Evolutionary conservation across 768 basidiomycete species (phyloP), one percentile per base, ranked within the genome.

Genomic region (Leccinum pellstonianum): DNA sequence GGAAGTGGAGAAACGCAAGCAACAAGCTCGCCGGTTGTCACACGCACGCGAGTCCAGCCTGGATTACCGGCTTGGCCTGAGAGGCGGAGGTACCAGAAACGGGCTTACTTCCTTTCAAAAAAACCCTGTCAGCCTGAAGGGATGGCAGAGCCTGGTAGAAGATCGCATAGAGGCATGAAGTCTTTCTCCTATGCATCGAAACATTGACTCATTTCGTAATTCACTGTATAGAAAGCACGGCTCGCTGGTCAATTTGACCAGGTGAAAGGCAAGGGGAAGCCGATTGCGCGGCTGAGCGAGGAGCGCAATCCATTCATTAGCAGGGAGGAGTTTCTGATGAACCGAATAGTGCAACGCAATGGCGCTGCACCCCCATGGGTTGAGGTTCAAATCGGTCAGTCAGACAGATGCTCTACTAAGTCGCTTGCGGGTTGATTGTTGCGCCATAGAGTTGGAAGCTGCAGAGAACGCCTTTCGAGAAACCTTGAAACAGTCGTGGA

Each of bases 351-450:
- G 7, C 86, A 91, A 67, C 79, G 85, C 53, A 88, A 92, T 63
- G 91, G 89, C n/a, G 89, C 88, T 6, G 83, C 85, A 4, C 93
- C 92, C 31, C 88, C 90, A 4, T 95, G 93, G 92, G 86, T 94
- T 1, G 91, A 94, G 73, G 66, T 91, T 35, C 92, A 93, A 72
- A 77, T 79, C 57, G 88, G 87, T 85, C 62, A 50, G 82, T 46
- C n/a, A 25, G 70, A 21, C 9, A 12, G 29, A n/a, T 37, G 21
- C 47, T 15, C 43, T 12, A 11, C 11, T 19, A 21, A n/a, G 54
- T 61, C 41, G 25, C 38, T 23, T 25, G n/a, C 25, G 33, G n/a
- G 25, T 33, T 65, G 14, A 62, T 56, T 47, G n/a, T 27, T 57
- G 38, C 33, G 23, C 4, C 27, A 7, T 55, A 89, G 90, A 91